Conservation (phyloP, 1,284 basidiomycete genomes). For the Trichosporon faecale region DNA sequence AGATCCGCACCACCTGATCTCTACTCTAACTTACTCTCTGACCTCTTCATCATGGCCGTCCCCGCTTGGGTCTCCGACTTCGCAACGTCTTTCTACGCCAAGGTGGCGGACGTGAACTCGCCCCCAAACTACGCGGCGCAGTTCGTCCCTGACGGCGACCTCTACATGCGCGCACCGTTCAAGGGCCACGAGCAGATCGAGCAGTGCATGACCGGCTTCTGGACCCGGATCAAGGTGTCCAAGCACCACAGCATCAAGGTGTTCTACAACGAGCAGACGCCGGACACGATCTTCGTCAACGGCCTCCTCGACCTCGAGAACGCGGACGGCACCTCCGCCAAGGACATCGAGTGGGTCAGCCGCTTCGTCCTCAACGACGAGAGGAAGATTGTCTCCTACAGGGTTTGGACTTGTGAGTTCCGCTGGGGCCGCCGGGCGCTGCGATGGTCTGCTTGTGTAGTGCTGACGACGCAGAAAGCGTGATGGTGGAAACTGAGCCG, state of each 20-base stretch:
- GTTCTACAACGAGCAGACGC: neutral
- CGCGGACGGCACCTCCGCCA: neutral
- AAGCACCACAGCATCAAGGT: neutral
- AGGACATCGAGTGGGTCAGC: conserved; percentile 5
- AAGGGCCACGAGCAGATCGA: conserved; percentile 5
- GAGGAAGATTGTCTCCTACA: neutral
- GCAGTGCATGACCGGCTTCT: conserved; percentile 1
- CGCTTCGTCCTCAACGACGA: neutral
- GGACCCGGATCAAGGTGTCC: neutral
- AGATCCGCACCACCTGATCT: neutral
- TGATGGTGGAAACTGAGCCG: neutral
- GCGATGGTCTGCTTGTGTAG: neutral
- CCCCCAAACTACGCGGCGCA: conserved; percentile 3
- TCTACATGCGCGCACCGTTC: neutral
- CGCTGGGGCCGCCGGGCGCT: neutral
- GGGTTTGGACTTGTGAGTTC: conserved; percentile 2
- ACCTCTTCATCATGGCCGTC: neutral
- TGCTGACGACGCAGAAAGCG: neutral
- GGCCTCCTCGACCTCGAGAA: neutral
- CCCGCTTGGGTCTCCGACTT: conserved; percentile 4
- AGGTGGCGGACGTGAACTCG: neutral
- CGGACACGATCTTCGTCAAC: neutral
- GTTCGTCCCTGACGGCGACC: conserved; percentile 2
- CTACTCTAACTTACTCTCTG: neutral
- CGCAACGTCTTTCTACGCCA: neutral